phyloP scores from a whole-genome alignment of 768 basidiomycete genomes.

The Russula abietina region DNA sequence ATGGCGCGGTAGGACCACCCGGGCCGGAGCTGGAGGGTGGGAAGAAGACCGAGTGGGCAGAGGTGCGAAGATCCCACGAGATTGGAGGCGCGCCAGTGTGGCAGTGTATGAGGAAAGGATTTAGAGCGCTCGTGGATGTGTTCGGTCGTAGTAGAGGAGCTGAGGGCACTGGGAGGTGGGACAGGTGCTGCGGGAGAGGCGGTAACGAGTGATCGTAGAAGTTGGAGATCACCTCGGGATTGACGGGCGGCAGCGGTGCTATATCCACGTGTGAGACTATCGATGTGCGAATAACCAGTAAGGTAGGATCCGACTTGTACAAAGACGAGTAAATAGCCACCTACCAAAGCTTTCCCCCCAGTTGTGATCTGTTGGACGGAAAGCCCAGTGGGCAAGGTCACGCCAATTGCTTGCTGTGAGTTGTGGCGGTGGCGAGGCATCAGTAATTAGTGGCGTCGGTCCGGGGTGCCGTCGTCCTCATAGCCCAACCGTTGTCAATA shows the following conservation, averaged over 20 bases:
- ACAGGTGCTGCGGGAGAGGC: conserved; percentile 34
- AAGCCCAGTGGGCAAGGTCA: conserved; percentile 50
- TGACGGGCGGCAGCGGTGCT: background rate
- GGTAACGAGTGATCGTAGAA: conserved; percentile 43
- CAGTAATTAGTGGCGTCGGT: conserved; percentile 1
- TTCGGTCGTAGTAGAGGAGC: conserved; percentile 32
- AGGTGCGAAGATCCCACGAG: conserved; percentile 43
- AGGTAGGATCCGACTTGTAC: background rate
- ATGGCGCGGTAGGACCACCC: conserved; percentile 27
- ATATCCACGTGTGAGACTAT: background rate
- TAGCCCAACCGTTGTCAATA: background rate
- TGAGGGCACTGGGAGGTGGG: conserved; percentile 33
- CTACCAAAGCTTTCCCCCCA: conserved; percentile 31
- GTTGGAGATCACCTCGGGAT: background rate
- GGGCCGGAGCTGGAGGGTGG: conserved; percentile 18
- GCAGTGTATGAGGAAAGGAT: conserved; percentile 49
- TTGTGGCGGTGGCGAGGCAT: conserved; percentile 4
- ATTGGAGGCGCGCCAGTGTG: conserved; percentile 39
- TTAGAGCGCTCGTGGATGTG: conserved; percentile 44
- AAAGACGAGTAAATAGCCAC: background rate
- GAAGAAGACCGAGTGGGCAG: conserved; percentile 23
- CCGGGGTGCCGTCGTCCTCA: conserved; percentile 15
- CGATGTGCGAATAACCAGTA: background rate
- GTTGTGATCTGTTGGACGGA: conserved; percentile 36
- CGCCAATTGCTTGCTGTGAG: conserved; percentile 43